Conservation (phyloP, 176 grass and related monocot genomes). For the Phoenix roebelenii region DNA sequence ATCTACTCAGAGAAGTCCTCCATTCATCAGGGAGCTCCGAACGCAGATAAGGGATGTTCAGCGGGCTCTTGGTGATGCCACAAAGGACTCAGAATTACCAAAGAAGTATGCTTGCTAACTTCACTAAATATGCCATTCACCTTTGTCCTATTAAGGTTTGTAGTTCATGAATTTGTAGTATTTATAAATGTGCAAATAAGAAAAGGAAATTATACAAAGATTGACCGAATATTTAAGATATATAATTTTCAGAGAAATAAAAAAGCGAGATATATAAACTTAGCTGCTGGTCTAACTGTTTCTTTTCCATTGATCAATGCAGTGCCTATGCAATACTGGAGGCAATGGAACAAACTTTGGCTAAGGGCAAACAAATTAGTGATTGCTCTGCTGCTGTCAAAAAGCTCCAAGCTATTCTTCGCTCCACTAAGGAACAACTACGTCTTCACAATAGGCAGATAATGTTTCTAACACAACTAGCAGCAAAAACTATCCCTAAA, state of each 20-base stretch:
- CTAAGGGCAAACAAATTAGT: constrained; percentile 58
- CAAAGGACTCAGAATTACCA: constrained; percentile 68
- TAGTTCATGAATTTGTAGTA: too few relatives aligned
- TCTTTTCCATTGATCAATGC: constrained; percentile 30
- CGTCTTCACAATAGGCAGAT: constrained; percentile 67
- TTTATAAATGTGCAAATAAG: too few relatives aligned
- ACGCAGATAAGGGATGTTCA: constrained; percentile 68
- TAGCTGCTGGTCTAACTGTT: neutral
- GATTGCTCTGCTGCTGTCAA: constrained; percentile 55
- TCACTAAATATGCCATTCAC: too few relatives aligned
- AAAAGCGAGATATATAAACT: too few relatives aligned
- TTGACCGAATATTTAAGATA: too few relatives aligned
- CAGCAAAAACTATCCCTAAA: constrained; percentile 83
- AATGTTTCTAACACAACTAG: constrained; percentile 79
- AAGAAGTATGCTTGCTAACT: constrained; percentile 43
- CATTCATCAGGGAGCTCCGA: constrained; percentile 60
- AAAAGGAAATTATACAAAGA: too few relatives aligned
- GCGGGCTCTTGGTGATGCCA: constrained; percentile 71
- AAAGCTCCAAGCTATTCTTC: constrained; percentile 78
- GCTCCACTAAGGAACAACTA: constrained; percentile 68
- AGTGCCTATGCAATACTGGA: constrained; percentile 76
- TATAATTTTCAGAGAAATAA: too few relatives aligned
- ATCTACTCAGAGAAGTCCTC: constrained; percentile 49
- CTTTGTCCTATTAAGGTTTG: too few relatives aligned
- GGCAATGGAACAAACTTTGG: constrained; percentile 58